Evolutionary conservation across 345 rosid species (phyloP), one percentile per base, ranked within the genome.

Genomic region (Passiflora organensis): DNA sequence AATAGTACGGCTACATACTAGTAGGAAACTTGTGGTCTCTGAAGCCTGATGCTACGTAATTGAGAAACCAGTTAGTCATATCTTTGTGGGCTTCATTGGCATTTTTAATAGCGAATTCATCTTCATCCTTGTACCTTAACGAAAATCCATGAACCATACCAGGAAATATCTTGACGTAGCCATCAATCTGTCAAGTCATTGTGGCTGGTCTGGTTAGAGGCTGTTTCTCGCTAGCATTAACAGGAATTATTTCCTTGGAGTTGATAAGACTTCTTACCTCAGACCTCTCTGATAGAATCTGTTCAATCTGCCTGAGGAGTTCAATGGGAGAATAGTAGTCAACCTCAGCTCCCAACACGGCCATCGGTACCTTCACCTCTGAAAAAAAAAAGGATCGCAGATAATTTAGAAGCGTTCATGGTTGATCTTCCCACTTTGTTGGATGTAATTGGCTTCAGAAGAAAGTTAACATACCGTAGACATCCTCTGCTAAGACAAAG

Each of bases 91-190:
- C 79, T 74, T 85, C 88, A 22, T 78, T 77, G 1, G 94, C 88
- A 34, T 59, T 60, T 58, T 71, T 76, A 42, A 76, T 82, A 0
- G 78, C 84, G 0, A 19, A 66, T 56, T 70, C 58, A 15, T 85
- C 84, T 41, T 71, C 71, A 0, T 21, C 56, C 1, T 71, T 59
- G 63, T 82, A 87, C 65, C 80, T 73, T 14, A 76, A 75, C 0
- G 82, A 74, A 88, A 90, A 85, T 42, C 94, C 94, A 19, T 88
- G 90, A 2, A 64, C 37, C 13, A 82, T 85, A 2, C 77, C 71
- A 0, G 84, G 84, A 57, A 55, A 59, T 60, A 82, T 76, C 75
- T 89, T 89, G 72, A 86, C 78, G 44, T 58, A 76, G 55, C 76
- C 59, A 43, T 72, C 60, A 50, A 76, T 53, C 55, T 59, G 63